phyloP scores from a whole-genome alignment of 164 flowering plant species.

The Kalanchoe fedtschenkoi region DNA sequence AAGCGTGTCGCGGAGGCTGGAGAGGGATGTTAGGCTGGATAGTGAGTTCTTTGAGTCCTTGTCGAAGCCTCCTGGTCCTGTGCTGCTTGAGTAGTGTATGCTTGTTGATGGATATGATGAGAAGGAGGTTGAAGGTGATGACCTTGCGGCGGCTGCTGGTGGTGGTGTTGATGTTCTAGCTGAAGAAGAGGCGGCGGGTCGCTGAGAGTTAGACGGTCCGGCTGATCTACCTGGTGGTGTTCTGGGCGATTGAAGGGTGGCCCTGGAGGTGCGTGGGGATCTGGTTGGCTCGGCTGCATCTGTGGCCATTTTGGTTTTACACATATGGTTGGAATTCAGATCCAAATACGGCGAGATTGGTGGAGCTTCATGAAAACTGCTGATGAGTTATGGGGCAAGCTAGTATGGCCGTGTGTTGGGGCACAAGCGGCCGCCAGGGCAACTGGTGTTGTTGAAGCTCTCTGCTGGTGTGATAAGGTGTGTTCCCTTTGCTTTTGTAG shows the following conservation, averaged over 20 bases:
- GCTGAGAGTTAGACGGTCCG: not conserved
- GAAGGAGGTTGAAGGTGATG: constrained; percentile 3
- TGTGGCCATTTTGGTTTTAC: constrained; percentile 22
- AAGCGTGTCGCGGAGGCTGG: constrained; percentile 30
- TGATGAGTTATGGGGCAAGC: not conserved
- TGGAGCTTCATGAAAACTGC: not conserved
- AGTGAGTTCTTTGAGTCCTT: constrained; percentile 18
- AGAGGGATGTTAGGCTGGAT: constrained; percentile 20
- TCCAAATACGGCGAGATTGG: not conserved
- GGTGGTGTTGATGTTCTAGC: constrained; percentile 1
- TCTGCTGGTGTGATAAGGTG: not conserved
- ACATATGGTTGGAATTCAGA: constrained; percentile 12
- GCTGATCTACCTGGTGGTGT: not conserved
- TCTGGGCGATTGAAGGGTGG: constrained; percentile 6
- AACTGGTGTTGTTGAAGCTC: not conserved
- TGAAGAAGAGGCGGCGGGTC: constrained; percentile 6
- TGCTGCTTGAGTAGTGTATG: constrained; percentile 11
- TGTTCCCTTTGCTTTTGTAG: constrained; percentile 1
- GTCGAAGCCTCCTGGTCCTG: constrained; percentile 11
- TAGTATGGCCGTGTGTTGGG: not conserved
- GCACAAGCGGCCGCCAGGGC: not conserved
- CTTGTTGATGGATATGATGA: constrained; percentile 8
- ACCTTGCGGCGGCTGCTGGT: not conserved
- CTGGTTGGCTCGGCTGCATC: constrained; percentile 11
- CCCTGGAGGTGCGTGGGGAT: not conserved